Evolutionary conservation across 352 stramenopile species (phyloP), one percentile per base, ranked within the genome.

Genomic region (Pythium angustatum): DNA sequence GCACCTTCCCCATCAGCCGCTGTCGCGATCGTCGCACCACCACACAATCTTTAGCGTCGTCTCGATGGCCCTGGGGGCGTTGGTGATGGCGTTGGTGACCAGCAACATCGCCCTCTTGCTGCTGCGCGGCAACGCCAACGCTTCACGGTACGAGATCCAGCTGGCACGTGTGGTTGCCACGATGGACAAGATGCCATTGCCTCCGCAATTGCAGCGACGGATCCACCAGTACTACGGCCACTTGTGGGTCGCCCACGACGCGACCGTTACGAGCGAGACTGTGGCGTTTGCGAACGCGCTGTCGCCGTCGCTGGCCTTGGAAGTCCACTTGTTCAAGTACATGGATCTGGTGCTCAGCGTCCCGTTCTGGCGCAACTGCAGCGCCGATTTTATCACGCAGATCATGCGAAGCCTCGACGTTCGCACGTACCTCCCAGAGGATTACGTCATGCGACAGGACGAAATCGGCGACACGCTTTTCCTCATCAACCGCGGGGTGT

Each of bases 221-320:
- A 72, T 82, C 22, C 65, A 76, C 26, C 49, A 75, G 6, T 82
- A 79, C 52, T 79, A 76, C 62, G 71, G 66, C 24, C 71, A 77
- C 55, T 53, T 82, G 27, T 79, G 68, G 68, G 21, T 50, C 15
- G 60, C 72, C 28, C 62, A 82, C 60, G 64, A 75, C n/a, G 64
- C 62, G 22, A 64, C 72, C 2, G 69, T 76, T 34, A 62, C 45
- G n/a, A 41, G 68, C 11, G 57, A 70, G 24, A 48, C 68, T 36
- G 52, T 49, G 1, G 28, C 30, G 0, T 77, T 82, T 31, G 47
- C 72, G 0, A 41, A 53, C 3, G 65, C 68, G 12, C 65, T 82
- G 3, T 66, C 52, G 21, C 72, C 65, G 5, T 73, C 73, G 27
- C 68, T 82, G 1, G 59, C 54, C 2, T 48, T 69, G 5, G 74